Percentiles rank a stretch among this genome's conserved stretches.
phyloP scores from a whole-genome alignment of 2,329 filamentous ascomycete species.

The Exophiala calicioides region DNA sequence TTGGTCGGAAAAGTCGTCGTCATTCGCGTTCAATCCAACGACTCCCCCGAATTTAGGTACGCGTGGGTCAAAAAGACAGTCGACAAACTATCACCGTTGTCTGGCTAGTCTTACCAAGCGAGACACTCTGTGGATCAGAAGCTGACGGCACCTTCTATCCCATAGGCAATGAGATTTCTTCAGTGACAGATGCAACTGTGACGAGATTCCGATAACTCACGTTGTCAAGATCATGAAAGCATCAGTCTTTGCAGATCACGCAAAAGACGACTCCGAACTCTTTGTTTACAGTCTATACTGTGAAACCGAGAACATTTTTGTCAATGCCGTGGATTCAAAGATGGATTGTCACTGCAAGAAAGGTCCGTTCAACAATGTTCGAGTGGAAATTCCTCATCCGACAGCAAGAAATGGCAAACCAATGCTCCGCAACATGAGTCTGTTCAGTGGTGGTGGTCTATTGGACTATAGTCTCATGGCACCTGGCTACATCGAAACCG shows the following conservation, averaged over 20 bases:
- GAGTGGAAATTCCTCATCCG: too few relatives aligned
- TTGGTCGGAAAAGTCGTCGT: slow-evolving; percentile 40
- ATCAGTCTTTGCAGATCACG: slow-evolving; percentile 54
- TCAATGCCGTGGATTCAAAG: slow-evolving; percentile 35
- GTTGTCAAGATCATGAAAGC: slow-evolving; percentile 61
- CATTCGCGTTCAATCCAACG: slow-evolving; percentile 50
- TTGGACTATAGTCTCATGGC: slow-evolving; percentile 72
- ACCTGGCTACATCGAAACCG: slow-evolving; percentile 58
- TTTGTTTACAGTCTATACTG: slow-evolving; percentile 73
- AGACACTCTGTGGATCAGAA: slow-evolving; percentile 69
- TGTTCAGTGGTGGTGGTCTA: slow-evolving; percentile 78
- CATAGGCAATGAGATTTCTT: slow-evolving; percentile 74
- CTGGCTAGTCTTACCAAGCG: slow-evolving; percentile 71
- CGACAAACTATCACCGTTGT: slow-evolving; percentile 57
- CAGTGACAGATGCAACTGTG: slow-evolving; percentile 73
- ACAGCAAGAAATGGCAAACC: slow-evolving; percentile 33
- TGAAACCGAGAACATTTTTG: slow-evolving; percentile 62
- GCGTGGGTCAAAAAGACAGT: slow-evolving; percentile 63
- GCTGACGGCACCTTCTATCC: slow-evolving; percentile 56
- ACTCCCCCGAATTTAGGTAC: slow-evolving; percentile 62
- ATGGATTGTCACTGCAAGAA: slow-evolving; percentile 29
- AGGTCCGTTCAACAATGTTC: too few relatives aligned
- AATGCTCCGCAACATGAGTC: slow-evolving; percentile 63
- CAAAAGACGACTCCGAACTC: slow-evolving; percentile 52
- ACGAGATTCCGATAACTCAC: slow-evolving; percentile 55